These are phyloP conservation scores for Beauveria australis DNA, from an alignment of 2,329 filamentous ascomycete genomes.

Conservation along the genomic window DNA sequence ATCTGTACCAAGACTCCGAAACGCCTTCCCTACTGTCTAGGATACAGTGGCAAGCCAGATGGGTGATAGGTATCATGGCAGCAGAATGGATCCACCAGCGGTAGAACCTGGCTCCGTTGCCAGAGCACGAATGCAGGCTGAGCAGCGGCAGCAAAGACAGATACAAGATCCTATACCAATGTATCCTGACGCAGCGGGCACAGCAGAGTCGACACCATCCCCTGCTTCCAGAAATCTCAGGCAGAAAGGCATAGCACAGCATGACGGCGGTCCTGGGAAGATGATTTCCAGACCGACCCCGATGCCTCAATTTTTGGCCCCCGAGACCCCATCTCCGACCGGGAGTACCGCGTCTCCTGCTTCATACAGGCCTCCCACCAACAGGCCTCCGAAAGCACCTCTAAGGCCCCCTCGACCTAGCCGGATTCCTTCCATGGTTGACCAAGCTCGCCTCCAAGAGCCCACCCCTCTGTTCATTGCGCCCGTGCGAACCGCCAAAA, in stretches of 20 bases:
- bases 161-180: conserved; percentile 13
- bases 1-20: not conserved
- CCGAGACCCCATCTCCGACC: conserved; percentile 30
- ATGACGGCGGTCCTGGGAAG: conserved; percentile 19
- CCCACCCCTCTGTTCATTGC: conserved; percentile 42
- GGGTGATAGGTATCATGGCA: conserved; percentile 7
- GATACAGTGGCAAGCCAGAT: conserved; percentile 1
- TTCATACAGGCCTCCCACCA: conserved; percentile 43
- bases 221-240: conserved; percentile 6
- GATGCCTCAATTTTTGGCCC: conserved; percentile 47
- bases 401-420: conserved; percentile 54
- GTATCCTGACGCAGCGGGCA: not conserved
- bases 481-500: conserved; percentile 25
- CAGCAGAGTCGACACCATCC: conserved; percentile 6
- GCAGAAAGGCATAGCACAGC: conserved; percentile 9
- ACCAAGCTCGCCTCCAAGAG: conserved; percentile 47
- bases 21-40: not conserved
- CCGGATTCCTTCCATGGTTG: conserved; percentile 49
- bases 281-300: conserved; percentile 47
- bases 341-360: conserved; percentile 25
- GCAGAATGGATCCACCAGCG: conserved; percentile 1
- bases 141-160: conserved; percentile 7
- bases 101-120: conserved; percentile 9
- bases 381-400: conserved; percentile 40
- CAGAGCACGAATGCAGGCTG: conserved; percentile 2